phyloP scores from a whole-genome alignment of 179 eudicot genomes.

The Carnegiea gigantea region DNA sequence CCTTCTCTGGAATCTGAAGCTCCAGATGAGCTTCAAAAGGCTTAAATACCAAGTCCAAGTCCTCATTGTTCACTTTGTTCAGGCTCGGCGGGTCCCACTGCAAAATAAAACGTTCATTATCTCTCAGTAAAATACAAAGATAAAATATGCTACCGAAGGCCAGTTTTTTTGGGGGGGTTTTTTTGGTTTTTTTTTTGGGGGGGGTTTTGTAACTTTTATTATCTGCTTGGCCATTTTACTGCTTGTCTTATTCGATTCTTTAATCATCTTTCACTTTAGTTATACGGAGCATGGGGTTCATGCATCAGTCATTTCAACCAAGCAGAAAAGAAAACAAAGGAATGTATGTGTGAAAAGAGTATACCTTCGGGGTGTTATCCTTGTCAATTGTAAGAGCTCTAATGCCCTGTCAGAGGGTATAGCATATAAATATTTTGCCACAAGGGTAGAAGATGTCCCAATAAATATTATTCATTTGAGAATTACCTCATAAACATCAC shows the following conservation, averaged over 20 bases:
- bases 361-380: constrained; percentile 87
- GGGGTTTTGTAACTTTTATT: not conserved
- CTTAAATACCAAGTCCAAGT: constrained; percentile 59
- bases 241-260: not conserved
- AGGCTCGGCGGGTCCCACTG: constrained; percentile 91
- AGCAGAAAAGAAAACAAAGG: constrained; percentile 1
- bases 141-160: too few relatives aligned
- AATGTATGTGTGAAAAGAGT: constrained; percentile 1
- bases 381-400: constrained; percentile 94
- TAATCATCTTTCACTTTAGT: not conserved
- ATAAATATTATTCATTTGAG: not conserved
- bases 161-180: too few relatives aligned
- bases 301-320: not conserved
- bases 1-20: constrained; percentile 71
- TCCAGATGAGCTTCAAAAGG: constrained; percentile 69
- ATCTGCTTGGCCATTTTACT: not conserved
- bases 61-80: constrained; percentile 55
- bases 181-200: too few relatives aligned
- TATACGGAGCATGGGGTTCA: not conserved
- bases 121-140: not conserved
- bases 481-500: constrained; percentile 87
- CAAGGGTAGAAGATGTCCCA: not conserved
- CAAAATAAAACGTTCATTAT: not conserved
- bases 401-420: constrained; percentile 56
- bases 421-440: constrained; percentile 1